phyloP scores from a whole-genome alignment of 1,139 yeast genomes.

The Kodamaea sp. region DNA sequence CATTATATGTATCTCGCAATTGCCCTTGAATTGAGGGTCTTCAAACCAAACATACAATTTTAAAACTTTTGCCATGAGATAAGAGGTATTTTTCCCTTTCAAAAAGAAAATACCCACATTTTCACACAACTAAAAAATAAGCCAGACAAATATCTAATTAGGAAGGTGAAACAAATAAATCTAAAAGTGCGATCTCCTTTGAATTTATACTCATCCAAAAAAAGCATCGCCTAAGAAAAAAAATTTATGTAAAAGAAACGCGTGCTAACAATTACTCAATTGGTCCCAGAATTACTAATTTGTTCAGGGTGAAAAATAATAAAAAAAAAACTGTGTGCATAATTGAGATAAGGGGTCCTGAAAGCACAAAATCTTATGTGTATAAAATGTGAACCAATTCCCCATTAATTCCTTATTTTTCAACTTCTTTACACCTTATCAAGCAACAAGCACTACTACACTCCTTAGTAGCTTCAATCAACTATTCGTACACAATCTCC shows the following conservation, averaged over 20 bases:
- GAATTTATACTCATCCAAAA: conserved; percentile 3
- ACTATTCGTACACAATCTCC: background rate
- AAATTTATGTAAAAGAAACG: background rate
- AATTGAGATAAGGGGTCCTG: conserved; percentile 6
- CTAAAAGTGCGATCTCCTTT: background rate
- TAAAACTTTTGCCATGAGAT: no score
- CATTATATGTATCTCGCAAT: conserved; percentile 1
- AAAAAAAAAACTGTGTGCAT: background rate
- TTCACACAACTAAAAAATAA: background rate
- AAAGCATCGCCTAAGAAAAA: background rate
- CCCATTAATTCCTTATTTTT: background rate
- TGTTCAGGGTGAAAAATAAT: no score
- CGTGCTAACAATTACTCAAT: background rate
- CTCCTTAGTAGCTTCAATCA: no score
- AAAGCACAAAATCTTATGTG: background rate
- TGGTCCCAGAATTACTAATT: conserved; percentile 1
- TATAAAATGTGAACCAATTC: background rate
- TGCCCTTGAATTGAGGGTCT: no score
- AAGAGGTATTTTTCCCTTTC: background rate
- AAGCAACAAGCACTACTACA: no score
- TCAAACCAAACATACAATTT: no score
- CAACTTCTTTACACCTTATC: background rate
- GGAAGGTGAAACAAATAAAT: background rate
- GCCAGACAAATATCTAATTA: background rate
- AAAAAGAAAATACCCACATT: background rate